Evolutionary conservation across 1,284 basidiomycete genomes (phyloP).

Genomic region (Ganoderma leucocontextum): DNA sequence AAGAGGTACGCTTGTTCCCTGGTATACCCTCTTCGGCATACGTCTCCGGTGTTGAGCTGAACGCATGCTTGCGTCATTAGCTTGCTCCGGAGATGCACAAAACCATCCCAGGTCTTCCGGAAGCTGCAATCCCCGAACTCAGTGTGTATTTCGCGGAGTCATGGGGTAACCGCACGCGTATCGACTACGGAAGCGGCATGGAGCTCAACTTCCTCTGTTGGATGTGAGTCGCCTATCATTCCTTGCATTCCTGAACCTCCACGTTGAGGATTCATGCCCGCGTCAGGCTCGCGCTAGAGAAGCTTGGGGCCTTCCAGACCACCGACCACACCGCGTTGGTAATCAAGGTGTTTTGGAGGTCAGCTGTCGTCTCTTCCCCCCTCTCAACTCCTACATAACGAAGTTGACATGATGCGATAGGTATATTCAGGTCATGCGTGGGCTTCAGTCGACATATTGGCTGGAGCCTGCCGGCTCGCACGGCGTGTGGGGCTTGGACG

Average conservation of each 20-base stretch:
- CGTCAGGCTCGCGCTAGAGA: constrained; percentile 81
- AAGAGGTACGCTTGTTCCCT: constrained; percentile 58
- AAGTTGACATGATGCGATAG: constrained; percentile 46
- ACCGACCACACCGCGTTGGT: constrained; percentile 85
- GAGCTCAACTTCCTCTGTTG: constrained; percentile 98
- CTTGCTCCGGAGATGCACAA: constrained; percentile 62
- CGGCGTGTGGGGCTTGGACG: constrained; percentile 98
- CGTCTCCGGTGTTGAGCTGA: too few species aligned
- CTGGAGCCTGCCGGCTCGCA: constrained; percentile 97
- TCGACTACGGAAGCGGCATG: constrained; percentile 99
- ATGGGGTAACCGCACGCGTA: constrained; percentile 92
- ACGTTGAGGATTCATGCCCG: constrained; percentile 12
- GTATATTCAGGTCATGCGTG: constrained; percentile 91
- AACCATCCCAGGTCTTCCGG: constrained; percentile 63
- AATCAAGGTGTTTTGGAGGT: constrained; percentile 92
- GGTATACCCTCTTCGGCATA: background rate
- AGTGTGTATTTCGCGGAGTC: constrained; percentile 80
- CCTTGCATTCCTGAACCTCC: background rate
- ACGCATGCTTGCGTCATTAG: background rate
- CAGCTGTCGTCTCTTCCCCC: background rate
- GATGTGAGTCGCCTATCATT: constrained; percentile 68
- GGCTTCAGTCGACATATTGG: constrained; percentile 95
- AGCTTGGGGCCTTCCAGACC: constrained; percentile 71
- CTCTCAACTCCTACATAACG: background rate
- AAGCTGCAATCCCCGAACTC: constrained; percentile 70